A percentile compares a stretch with the other conserved stretches of the same genome.
phyloP scores from a whole-genome alignment of 139 green algal species.

The Chlorella sp. region DNA sequence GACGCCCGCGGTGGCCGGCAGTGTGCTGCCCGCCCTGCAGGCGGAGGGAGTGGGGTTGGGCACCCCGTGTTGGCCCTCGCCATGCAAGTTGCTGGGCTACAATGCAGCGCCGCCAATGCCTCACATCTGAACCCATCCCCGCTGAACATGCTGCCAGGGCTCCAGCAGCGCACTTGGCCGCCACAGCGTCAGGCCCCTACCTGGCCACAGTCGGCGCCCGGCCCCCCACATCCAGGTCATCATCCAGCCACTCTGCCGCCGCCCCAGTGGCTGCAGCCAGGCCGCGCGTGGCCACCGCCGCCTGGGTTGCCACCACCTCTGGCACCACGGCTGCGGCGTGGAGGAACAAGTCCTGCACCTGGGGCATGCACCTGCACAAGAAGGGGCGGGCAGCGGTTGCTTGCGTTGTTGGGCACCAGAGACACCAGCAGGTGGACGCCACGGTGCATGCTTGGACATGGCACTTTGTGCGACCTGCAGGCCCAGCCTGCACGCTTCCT shows the following conservation, averaged over 20 bases:
- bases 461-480: too few relatives aligned
- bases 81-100: too few relatives aligned
- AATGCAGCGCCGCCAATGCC: too few relatives aligned
- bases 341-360: constrained; percentile 31
- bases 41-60: too few relatives aligned
- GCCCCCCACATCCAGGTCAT: constrained; percentile 36
- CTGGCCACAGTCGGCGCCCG: not conserved
- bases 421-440: too few relatives aligned
- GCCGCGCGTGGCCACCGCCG: not conserved
- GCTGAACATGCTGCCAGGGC: too few relatives aligned
- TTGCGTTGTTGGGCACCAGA: too few relatives aligned
- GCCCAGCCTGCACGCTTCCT: too few relatives aligned
- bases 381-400: not conserved
- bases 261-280: not conserved
- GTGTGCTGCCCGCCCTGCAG: not conserved
- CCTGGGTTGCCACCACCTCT: constrained; percentile 29
- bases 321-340: not conserved
- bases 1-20: not conserved
- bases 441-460: too few relatives aligned
- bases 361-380: constrained; percentile 24
- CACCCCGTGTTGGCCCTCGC: too few relatives aligned
- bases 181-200: not conserved
- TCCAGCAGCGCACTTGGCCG: too few relatives aligned
- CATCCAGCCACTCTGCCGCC: constrained; percentile 10
- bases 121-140: too few relatives aligned